Evolutionary conservation across 1,284 basidiomycete species (phyloP).

Genomic region (Volvariella volvacea): DNA sequence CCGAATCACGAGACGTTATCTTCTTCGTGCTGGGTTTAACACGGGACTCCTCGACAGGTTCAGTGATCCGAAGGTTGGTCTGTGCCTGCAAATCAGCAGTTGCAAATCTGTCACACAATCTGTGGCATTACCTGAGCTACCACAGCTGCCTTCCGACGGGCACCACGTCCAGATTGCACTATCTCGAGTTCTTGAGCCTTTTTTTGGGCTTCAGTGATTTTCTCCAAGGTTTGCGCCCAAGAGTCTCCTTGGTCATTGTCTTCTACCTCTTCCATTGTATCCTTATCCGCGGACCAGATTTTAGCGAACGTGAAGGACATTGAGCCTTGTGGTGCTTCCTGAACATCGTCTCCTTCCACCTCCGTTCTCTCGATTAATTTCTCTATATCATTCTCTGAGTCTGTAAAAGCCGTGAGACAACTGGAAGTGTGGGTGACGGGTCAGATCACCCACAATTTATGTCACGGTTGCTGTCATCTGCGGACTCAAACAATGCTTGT

Average conservation of each 20-base stretch:
- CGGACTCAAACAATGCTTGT: slow-evolving; percentile 62
- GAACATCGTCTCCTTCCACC: slow-evolving; percentile 55
- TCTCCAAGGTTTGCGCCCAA: slow-evolving; percentile 69
- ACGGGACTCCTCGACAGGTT: neutral
- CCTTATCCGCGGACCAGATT: slow-evolving; percentile 79
- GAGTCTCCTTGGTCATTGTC: slow-evolving; percentile 63
- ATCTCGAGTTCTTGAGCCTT: slow-evolving; percentile 41
- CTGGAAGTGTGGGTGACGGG: slow-evolving; percentile 1
- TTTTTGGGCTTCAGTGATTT: slow-evolving; percentile 49
- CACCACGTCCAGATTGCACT: slow-evolving; percentile 57
- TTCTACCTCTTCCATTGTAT: slow-evolving; percentile 57
- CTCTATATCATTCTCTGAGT: slow-evolving; percentile 74
- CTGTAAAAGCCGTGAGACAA: slow-evolving; percentile 29
- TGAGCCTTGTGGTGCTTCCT: slow-evolving; percentile 28
- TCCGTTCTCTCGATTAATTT: slow-evolving; percentile 81
- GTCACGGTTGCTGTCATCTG: slow-evolving; percentile 66
- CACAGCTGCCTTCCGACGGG: slow-evolving; percentile 60
- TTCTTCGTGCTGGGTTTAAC: slow-evolving; percentile 7
- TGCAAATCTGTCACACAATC: too few relatives aligned
- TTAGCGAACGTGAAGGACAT: slow-evolving; percentile 79
- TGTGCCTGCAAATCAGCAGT: neutral
- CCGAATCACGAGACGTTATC: slow-evolving; percentile 16
- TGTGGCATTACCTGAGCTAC: slow-evolving; percentile 39
- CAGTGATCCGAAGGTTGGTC: neutral
- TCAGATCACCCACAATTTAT: neutral